These are phyloP conservation scores for Dictyostelium citrinum DNA, from an alignment of 78 protist species.

Conservation along the genomic window DNA sequence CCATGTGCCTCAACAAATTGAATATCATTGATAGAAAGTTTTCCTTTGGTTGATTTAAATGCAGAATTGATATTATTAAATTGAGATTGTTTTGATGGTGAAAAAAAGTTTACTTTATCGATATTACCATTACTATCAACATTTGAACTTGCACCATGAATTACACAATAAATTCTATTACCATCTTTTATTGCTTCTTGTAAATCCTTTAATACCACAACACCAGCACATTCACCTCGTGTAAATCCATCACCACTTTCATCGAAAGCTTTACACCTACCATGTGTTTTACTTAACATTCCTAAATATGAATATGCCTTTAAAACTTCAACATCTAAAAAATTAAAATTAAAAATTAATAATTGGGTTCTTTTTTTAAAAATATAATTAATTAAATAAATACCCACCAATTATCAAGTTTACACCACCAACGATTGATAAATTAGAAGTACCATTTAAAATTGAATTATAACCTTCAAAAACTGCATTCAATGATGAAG, in stretches of 20 bases:
- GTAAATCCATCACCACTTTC: slow-evolving; percentile 32
- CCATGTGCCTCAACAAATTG: slow-evolving; percentile 77
- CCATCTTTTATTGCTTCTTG: slow-evolving; percentile 21
- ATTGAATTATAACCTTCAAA: too few relatives aligned
- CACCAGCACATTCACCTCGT: slow-evolving; percentile 16
- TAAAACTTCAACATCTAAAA: background rate
- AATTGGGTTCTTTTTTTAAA: too few relatives aligned
- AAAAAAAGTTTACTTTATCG: background rate
- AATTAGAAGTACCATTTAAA: too few relatives aligned
- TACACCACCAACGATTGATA: too few relatives aligned
- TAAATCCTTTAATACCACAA: background rate
- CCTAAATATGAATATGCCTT: background rate
- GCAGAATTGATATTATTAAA: slow-evolving; percentile 1
- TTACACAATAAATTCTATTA: slow-evolving; percentile 12
- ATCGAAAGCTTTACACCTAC: slow-evolving; percentile 30
- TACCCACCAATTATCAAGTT: too few relatives aligned
- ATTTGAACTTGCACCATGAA: slow-evolving; percentile 3
- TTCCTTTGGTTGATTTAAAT: background rate
- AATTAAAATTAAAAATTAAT: too few relatives aligned
- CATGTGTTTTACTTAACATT: background rate
- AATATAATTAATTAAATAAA: too few relatives aligned
- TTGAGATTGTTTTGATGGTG: slow-evolving; percentile 28
- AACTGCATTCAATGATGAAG: too few relatives aligned
- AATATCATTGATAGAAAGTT: slow-evolving; percentile 11
- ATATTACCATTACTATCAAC: slow-evolving; percentile 2